Evolutionary conservation across 768 basidiomycete species (phyloP), one percentile per base, ranked within the genome.

Genomic region (Termitomyces bulborhizus): DNA sequence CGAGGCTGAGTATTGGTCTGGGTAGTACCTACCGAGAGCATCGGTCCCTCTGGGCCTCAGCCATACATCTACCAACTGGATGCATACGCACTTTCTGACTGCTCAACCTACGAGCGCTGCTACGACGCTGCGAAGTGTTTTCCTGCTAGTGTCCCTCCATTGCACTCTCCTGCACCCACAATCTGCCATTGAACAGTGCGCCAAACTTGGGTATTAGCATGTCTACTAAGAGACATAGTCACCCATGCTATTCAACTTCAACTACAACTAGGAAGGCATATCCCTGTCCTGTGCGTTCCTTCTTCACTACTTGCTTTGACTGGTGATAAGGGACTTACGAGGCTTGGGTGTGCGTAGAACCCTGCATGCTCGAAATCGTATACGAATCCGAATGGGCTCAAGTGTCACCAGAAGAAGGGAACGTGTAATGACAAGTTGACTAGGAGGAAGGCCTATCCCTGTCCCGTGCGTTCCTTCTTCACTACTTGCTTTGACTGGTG

Each of bases 341-440:
- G 13, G 36, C 3, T 48, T 36, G 31, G 18, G 51, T 41, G 47
- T n/a, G 6, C 4, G 21, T 46, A 74, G 72, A 73, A 68, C 57
- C 65, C 72, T 1, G 80, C 80, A 4, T 84, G 83, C 60, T 76
- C 76, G 21, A 86, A 84, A 77, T 68, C 78, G 31, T 87, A 87
- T 61, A 75, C 84, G 40, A 85, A 84, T 65, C 77, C 82, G 7
- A 86, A 85, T 58, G 85, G 86, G 9, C 70, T 86, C 43, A 83
- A 83, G 64, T 85, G 86, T 61, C 85, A 86, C 60, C 67, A 83
- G 49, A 80, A 83, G 61, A 85, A 83, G 62, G 85, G 85, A 11
- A 84, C 80, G 2, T 86, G 86, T 65, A 76, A 72, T n/a, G n/a
- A n/a, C n/a, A n/a, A n/a, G n/a, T n/a, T n/a, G n/a, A n/a, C n/a